A percentile compares a stretch with the other conserved stretches of the same genome.
Evolutionary conservation across 805 yeast genomes (phyloP).

Genomic region (Candida mattraensis): DNA sequence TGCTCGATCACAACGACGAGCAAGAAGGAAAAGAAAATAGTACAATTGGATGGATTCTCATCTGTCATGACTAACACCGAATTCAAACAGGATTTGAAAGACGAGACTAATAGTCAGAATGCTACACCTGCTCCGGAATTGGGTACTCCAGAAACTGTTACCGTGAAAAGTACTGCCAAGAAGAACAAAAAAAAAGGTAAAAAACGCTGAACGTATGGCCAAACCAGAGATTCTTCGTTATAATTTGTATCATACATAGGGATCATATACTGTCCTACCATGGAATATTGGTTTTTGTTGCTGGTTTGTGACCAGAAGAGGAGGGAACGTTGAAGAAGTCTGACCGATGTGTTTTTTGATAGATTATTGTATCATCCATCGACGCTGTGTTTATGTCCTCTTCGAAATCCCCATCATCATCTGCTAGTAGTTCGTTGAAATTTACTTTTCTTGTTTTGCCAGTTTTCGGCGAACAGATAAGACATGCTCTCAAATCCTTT

Average conservation of each 20-base stretch:
- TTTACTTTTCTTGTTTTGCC: slow-evolving; percentile 1
- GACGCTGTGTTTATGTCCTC: slow-evolving; percentile 4
- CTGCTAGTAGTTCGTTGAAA: neutral
- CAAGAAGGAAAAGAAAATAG: slow-evolving; percentile 12
- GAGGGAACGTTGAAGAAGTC: slow-evolving; percentile 7
- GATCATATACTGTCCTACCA: slow-evolving; percentile 12
- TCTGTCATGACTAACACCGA: slow-evolving; percentile 26
- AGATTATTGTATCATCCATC: slow-evolving; percentile 14
- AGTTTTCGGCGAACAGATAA: slow-evolving; percentile 12
- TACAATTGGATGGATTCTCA: slow-evolving; percentile 29
- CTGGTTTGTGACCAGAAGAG: slow-evolving; percentile 3
- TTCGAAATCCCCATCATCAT: slow-evolving; percentile 2
- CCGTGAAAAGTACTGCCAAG: slow-evolving; percentile 15
- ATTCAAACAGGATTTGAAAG: slow-evolving; percentile 14
- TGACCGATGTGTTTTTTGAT: slow-evolving; percentile 11
- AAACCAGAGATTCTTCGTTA: too few relatives aligned
- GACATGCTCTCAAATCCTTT: slow-evolving; percentile 4
- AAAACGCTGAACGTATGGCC: slow-evolving; percentile 17
- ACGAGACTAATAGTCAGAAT: slow-evolving; percentile 5
- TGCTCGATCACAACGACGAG: slow-evolving; percentile 35
- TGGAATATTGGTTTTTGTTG: slow-evolving; percentile 8
- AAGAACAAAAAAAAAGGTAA: slow-evolving; percentile 27
- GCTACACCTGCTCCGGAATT: slow-evolving; percentile 9
- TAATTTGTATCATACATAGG: slow-evolving; percentile 5
- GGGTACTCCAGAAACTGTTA: neutral